Evolutionary conservation across 2,329 filamentous ascomycete species (phyloP).

Genomic region (Aspergillus sp.): DNA sequence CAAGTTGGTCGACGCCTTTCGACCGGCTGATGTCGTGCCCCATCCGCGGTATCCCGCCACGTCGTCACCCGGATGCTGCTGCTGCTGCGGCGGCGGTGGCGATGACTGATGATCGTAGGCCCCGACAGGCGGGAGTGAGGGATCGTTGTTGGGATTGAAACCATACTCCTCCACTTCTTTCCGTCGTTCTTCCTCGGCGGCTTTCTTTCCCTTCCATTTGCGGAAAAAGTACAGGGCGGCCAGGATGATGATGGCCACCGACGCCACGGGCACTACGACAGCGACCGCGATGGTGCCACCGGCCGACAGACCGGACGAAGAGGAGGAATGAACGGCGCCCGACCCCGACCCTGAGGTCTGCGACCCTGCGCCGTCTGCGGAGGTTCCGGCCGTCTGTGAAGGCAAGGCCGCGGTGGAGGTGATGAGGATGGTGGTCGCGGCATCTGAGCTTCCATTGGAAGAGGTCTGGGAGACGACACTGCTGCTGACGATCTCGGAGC

Average conservation of each 20-base stretch:
- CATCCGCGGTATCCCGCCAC: constrained; percentile 84
- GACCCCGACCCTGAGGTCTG: too few relatives aligned
- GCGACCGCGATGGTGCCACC: constrained; percentile 77
- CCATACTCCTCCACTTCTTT: constrained; percentile 97
- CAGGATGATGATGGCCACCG: constrained; percentile 70
- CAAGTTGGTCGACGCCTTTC: constrained; percentile 82
- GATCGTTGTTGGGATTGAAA: constrained; percentile 95
- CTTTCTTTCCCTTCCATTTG: constrained; percentile 75
- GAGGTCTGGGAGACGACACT: constrained; percentile 1
- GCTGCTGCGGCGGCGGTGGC: constrained; percentile 33
- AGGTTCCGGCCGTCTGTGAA: constrained; percentile 3
- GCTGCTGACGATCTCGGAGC: constrained; percentile 13
- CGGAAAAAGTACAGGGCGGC: constrained; percentile 78
- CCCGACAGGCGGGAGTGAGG: constrained; percentile 57
- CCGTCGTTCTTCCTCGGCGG: constrained; percentile 75
- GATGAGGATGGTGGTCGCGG: constrained; percentile 16
- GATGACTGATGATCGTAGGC: too few relatives aligned
- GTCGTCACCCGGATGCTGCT: constrained; percentile 55
- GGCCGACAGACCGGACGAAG: constrained; percentile 30
- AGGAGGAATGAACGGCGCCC: too few relatives aligned
- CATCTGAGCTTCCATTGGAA: background rate
- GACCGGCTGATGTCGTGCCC: constrained; percentile 69
- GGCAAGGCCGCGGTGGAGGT: constrained; percentile 11
- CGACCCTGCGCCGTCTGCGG: constrained; percentile 10
- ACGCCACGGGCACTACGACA: constrained; percentile 86